Evolutionary conservation across 2,329 filamentous ascomycete genomes (phyloP).

Genomic region (Penicillium sp.): DNA sequence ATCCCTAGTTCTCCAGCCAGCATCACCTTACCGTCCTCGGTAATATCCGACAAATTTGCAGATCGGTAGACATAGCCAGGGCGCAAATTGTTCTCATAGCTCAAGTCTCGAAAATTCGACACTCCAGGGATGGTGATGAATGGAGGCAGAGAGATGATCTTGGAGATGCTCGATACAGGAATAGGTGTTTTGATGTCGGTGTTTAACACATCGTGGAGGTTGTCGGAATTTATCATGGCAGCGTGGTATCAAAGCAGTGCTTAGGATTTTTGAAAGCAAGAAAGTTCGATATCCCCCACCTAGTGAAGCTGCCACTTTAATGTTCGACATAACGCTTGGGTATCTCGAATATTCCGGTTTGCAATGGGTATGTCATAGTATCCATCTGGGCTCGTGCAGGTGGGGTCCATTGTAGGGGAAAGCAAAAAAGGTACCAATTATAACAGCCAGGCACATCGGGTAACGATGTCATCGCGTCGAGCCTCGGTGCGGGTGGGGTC

Average conservation of each 20-base stretch:
- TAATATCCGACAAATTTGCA: slow-evolving; percentile 64
- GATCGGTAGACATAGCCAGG: slow-evolving; percentile 64
- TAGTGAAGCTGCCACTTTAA: background rate
- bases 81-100: slow-evolving; percentile 43
- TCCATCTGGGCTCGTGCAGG: background rate
- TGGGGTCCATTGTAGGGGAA: background rate
- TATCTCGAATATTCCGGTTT: background rate
- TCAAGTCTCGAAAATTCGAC: slow-evolving; percentile 32
- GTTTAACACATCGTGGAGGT: slow-evolving; percentile 22
- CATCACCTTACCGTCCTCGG: slow-evolving; percentile 53
- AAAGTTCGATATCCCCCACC: background rate
- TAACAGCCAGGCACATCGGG: slow-evolving; percentile 10
- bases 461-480: slow-evolving; percentile 15
- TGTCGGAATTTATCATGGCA: slow-evolving; percentile 22
- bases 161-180: slow-evolving; percentile 19
- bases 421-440: slow-evolving; percentile 3
- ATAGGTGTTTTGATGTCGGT: slow-evolving; percentile 28
- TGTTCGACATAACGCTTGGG: background rate
- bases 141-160: slow-evolving; percentile 28
- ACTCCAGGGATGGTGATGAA: slow-evolving; percentile 30
- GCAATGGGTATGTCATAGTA: slow-evolving; percentile 12
- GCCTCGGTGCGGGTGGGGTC: background rate
- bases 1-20: slow-evolving; percentile 59
- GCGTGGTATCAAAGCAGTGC: background rate
- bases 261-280: background rate